Conservation (phyloP, 169 alveolate genomes). For the Babesia caballi region DNA sequence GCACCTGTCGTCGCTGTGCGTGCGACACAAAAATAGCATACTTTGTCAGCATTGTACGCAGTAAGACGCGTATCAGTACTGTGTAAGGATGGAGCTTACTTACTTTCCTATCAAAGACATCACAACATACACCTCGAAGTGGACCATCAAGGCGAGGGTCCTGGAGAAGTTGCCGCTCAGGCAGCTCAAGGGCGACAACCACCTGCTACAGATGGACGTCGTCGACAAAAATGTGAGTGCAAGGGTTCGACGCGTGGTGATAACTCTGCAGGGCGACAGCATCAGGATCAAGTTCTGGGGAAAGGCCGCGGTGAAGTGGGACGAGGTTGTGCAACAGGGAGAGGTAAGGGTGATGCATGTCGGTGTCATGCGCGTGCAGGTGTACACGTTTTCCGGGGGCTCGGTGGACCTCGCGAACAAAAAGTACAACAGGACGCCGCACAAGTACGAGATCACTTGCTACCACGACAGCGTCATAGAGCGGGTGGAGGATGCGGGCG, state of each 20-base stretch:
- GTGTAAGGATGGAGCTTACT: conserved; percentile 3
- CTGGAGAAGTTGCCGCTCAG: conserved; percentile 70
- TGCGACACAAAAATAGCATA: too few species aligned
- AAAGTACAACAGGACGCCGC: conserved; percentile 68
- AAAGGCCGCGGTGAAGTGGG: conserved; percentile 72
- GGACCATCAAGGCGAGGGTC: conserved; percentile 73
- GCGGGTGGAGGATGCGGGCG: conserved; percentile 71
- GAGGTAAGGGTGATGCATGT: conserved; percentile 35
- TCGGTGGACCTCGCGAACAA: conserved; percentile 69
- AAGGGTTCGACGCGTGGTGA: neutral
- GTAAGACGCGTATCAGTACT: too few species aligned
- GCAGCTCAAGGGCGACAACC: conserved; percentile 65
- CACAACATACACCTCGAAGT: conserved; percentile 73
- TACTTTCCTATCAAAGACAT: conserved; percentile 69
- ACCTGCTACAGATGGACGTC: conserved; percentile 63
- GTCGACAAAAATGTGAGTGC: conserved; percentile 60
- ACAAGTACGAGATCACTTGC: conserved; percentile 71
- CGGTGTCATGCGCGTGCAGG: too few species aligned
- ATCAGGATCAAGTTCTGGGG: conserved; percentile 77
- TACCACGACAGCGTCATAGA: conserved; percentile 67
- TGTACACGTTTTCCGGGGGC: conserved; percentile 72
- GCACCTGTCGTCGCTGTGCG: too few species aligned
- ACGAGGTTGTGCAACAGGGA: conserved; percentile 62
- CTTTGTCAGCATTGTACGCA: too few species aligned
- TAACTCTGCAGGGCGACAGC: conserved; percentile 64